Base-by-base conservation (phyloP, 139 green algal species). In the Parachlorella kessleri region DNA sequence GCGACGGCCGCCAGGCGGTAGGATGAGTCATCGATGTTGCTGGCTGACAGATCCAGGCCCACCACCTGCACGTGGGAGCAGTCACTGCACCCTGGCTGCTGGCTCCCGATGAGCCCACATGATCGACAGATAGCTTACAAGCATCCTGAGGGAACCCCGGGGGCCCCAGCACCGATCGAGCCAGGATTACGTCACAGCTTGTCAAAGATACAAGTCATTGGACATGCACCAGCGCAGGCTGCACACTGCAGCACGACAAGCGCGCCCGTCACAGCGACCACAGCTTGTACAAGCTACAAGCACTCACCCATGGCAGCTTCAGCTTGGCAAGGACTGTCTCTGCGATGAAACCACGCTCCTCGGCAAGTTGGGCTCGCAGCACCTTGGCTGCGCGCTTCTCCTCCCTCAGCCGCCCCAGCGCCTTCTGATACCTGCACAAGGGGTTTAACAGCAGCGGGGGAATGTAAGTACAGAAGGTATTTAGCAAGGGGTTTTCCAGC, bases 1-100 rank as follows among this genome's bases (percentile, higher is more conserved):
- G 88, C 41, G 6, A 95, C 64, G 0, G 89, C 90, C 3, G 89
- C 87, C 77, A 93, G 75, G 32, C 82, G 69, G 53, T 89, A 42
- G 7, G 80, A 59, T 33, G 63, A 74, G 48, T 75, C 63, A n/a
- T 81, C 82, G 0, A 76, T 74, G 66, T 78, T 83, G 33, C 73
- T 79, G 23, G 35, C 75, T 4, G 79, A 77, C 28, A 95, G 81
- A 77, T 93, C 89, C 10, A 95, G 82, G 4, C 88, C 76, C 35
- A n/a, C n/a, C n/a, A n/a, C n/a, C n/a, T n/a, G n/a, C n/a, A n/a
- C n/a, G n/a, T n/a, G n/a, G n/a, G n/a, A n/a, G n/a, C n/a, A n/a
- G n/a, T n/a, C n/a, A n/a, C n/a, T n/a, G n/a, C n/a, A n/a, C n/a
- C n/a, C n/a, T n/a, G n/a, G n/a, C n/a, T n/a, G n/a, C n/a, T n/a